These are phyloP conservation scores for Ustanciosporium gigantosporum DNA, from an alignment of 1,284 basidiomycete genomes.

Conservation along the genomic window DNA sequence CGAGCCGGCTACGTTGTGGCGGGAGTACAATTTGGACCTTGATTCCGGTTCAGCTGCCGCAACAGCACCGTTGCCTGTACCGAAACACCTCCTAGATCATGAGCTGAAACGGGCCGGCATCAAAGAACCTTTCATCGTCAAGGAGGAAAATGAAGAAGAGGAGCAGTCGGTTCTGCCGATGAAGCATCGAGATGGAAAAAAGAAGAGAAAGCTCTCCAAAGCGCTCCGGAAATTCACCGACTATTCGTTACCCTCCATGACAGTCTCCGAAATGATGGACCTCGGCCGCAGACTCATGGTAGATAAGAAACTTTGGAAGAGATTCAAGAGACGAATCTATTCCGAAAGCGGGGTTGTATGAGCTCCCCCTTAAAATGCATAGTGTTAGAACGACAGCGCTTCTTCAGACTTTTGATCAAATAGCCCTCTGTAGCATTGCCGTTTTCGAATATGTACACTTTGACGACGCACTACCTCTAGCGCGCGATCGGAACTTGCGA, in stretches of 20 bases:
- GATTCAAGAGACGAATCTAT: conserved; percentile 73
- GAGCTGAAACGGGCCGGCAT: conserved; percentile 64
- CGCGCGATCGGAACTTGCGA: too few relatives aligned
- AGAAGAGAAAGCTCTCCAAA: conserved; percentile 25
- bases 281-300: conserved; percentile 71
- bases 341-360: conserved; percentile 12
- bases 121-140: conserved; percentile 43
- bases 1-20: conserved; percentile 45
- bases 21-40: conserved; percentile 16
- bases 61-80: conserved; percentile 63
- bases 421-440: too few relatives aligned
- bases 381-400: too few relatives aligned
- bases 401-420: too few relatives aligned
- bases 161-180: background rate
- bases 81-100: conserved; percentile 70
- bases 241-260: conserved; percentile 73
- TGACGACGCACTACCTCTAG: too few relatives aligned
- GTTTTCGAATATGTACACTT: too few relatives aligned
- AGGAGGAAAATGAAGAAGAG: background rate
- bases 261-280: conserved; percentile 75
- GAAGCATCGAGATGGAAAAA: background rate
- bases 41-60: background rate
- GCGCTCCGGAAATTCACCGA: conserved; percentile 70
- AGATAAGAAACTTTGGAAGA: conserved; percentile 70
- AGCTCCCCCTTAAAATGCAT: too few relatives aligned